These are phyloP conservation scores for Bothriochloa decipiens DNA, from an alignment of 176 grass and related monocot genomes.

Conservation along the genomic window DNA sequence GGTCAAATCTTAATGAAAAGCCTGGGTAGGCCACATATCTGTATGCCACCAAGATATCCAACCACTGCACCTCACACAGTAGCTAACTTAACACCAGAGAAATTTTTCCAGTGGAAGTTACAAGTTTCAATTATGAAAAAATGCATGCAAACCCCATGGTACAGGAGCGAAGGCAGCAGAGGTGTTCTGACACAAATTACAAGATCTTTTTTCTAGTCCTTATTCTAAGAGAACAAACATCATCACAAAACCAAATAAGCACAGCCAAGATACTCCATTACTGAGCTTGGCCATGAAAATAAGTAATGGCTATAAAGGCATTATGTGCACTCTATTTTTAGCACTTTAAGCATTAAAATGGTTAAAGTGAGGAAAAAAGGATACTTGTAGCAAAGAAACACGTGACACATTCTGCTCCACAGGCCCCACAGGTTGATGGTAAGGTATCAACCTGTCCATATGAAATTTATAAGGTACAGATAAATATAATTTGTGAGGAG, in stretches of 20 bases:
- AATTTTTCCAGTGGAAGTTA: background rate
- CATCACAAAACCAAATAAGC: constrained; percentile 32
- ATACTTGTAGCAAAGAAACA: constrained; percentile 93
- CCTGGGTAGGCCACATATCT: too few species aligned
- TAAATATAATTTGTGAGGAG: background rate
- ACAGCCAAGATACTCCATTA: background rate
- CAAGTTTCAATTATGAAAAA: background rate
- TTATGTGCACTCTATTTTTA: constrained; percentile 22
- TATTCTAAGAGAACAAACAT: too few species aligned
- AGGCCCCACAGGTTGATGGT: constrained; percentile 86
- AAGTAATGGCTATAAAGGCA: background rate
- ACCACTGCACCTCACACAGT: background rate
- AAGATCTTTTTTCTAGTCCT: background rate
- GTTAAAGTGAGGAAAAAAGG: constrained; percentile 29
- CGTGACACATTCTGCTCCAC: constrained; percentile 67
- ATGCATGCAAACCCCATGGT: background rate
- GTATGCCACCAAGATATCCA: background rate
- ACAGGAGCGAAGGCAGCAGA: background rate
- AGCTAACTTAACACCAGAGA: background rate
- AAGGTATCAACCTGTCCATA: constrained; percentile 79
- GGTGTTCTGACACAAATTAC: background rate
- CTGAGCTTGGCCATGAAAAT: background rate
- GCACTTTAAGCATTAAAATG: background rate
- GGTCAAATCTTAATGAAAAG: background rate
- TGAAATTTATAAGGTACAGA: constrained; percentile 36